Evolutionary conservation across 2,329 filamentous ascomycete species (phyloP).

Genomic region (Penicillium sp.): DNA sequence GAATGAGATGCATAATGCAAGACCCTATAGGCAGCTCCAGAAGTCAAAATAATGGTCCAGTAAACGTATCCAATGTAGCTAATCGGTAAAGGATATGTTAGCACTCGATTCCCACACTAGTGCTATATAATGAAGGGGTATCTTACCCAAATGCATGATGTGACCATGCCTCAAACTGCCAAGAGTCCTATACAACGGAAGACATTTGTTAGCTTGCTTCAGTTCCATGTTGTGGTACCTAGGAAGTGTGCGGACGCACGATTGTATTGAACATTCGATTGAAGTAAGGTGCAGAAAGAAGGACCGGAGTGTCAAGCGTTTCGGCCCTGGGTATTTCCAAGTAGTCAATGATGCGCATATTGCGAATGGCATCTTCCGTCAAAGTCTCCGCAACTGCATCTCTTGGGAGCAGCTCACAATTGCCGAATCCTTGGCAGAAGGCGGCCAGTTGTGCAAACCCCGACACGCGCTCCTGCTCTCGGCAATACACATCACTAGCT

Average conservation of each 20-base stretch:
- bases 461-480: conserved; percentile 18
- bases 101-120: neutral
- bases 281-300: conserved; percentile 32
- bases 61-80: conserved; percentile 35
- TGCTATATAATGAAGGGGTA: neutral
- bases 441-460: conserved; percentile 22
- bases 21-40: conserved; percentile 34
- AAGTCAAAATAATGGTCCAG: conserved; percentile 36
- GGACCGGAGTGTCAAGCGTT: conserved; percentile 22
- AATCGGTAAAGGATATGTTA: neutral
- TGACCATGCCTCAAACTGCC: conserved; percentile 31
- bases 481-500: conserved; percentile 31
- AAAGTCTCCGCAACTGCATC: conserved; percentile 29
- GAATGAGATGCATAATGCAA: conserved; percentile 17
- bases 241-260: conserved; percentile 20
- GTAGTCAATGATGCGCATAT: conserved; percentile 33
- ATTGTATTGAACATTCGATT: conserved; percentile 29
- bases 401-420: conserved; percentile 25
- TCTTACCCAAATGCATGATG: conserved; percentile 37
- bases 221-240: neutral
- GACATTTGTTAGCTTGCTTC: neutral
- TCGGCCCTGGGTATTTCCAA: conserved; percentile 23
- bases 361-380: conserved; percentile 30
- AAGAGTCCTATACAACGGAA: conserved; percentile 24
- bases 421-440: conserved; percentile 23